These are phyloP conservation scores for Oenanthe sinensis DNA, from an alignment of 129 eudicot genomes.

Conservation along the genomic window DNA sequence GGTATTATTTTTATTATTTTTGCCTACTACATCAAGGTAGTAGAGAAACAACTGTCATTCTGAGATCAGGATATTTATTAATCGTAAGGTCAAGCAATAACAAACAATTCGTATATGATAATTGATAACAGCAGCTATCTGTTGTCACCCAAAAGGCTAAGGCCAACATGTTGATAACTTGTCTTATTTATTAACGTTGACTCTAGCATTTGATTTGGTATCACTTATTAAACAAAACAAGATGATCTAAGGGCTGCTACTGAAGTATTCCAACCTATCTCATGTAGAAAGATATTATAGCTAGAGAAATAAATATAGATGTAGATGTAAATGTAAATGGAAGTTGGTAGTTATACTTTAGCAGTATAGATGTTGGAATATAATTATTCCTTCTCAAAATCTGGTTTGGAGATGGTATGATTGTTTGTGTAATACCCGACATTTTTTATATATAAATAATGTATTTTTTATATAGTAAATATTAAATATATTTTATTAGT, in stretches of 20 bases:
- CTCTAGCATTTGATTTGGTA: slow-evolving; percentile 2
- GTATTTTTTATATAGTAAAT: too few species aligned
- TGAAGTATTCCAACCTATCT: neutral
- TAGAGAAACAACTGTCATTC: neutral
- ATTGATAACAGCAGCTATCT: neutral
- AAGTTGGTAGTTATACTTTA: neutral
- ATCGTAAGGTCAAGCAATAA: neutral
- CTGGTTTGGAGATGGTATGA: neutral
- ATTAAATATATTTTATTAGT: too few species aligned
- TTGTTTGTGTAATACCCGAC: too few species aligned
- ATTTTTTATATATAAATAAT: too few species aligned
- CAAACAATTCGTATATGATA: neutral
- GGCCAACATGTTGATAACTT: neutral
- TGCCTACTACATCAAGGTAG: neutral
- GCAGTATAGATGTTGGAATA: neutral
- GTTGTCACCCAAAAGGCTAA: neutral
- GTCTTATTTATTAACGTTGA: neutral
- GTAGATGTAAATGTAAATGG: neutral
- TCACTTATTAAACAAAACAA: neutral
- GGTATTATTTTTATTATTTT: neutral
- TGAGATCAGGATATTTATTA: neutral
- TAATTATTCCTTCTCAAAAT: neutral
- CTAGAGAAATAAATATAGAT: neutral
- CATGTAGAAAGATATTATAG: neutral
- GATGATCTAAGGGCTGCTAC: neutral